Percentiles rank a stretch among this genome's conserved stretches.
Conservation (phyloP, 441 rosid genomes). For the Populus tomentosa region DNA sequence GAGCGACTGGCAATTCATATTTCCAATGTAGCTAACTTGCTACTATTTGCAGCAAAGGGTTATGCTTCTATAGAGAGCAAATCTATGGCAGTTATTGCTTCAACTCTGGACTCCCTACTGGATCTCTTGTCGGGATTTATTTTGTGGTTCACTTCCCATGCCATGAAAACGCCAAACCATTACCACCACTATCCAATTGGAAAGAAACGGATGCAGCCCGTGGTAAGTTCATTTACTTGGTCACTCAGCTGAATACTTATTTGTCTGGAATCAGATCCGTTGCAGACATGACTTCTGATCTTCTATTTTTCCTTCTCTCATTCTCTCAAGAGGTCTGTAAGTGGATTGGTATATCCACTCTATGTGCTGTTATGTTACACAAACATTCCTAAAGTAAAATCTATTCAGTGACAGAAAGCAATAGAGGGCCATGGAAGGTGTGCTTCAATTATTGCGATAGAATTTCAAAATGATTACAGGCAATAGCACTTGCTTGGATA, state of each 20-base stretch:
- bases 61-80: slow-evolving; percentile 52
- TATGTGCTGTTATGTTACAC: not conserved
- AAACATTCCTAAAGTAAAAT: not conserved
- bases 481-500: not conserved
- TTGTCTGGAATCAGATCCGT: not conserved
- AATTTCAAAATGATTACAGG: not conserved
- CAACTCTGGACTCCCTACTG: slow-evolving; percentile 59
- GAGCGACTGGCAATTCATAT: slow-evolving; percentile 47
- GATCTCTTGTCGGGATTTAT: slow-evolving; percentile 64
- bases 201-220: slow-evolving; percentile 61
- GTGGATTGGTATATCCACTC: not conserved
- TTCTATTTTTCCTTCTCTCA: not conserved
- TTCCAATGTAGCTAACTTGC: slow-evolving; percentile 44
- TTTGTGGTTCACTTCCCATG: slow-evolving; percentile 45
- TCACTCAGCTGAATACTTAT: not conserved
- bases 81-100: slow-evolving; percentile 63
- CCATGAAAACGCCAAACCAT: slow-evolving; percentile 53
- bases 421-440: not conserved
- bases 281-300: not conserved
- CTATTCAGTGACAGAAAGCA: not conserved
- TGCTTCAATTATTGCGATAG: not conserved
- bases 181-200: slow-evolving; percentile 51
- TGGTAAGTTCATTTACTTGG: slow-evolving; percentile 24
- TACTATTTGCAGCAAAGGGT: slow-evolving; percentile 52
- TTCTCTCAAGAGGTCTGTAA: not conserved